Percentiles rank a stretch among this genome's conserved stretches.
phyloP scores from a whole-genome alignment of 768 basidiomycete species.

The Solioccasus polychromus region DNA sequence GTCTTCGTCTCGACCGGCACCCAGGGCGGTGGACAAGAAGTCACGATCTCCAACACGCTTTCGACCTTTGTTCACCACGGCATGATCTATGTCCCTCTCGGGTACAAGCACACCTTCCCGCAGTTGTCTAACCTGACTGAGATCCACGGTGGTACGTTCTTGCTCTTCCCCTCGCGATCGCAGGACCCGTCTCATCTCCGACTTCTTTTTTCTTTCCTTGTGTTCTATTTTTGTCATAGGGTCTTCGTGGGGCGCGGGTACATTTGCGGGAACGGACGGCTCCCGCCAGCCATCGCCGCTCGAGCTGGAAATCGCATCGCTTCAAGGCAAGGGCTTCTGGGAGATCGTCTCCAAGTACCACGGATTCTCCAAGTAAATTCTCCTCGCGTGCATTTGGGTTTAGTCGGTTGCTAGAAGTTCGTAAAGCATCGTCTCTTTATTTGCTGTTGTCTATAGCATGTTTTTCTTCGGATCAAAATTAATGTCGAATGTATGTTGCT shows the following conservation, averaged over 20 bases:
- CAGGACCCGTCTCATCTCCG: no score
- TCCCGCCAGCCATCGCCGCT: conserved; percentile 57
- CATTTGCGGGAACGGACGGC: conserved; percentile 52
- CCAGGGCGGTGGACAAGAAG: conserved; percentile 49
- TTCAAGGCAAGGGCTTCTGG: conserved; percentile 59
- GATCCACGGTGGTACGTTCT: conserved; percentile 44
- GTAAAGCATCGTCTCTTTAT: no score
- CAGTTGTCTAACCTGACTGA: conserved; percentile 40
- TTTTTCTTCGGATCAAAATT: no score
- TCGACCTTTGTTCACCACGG: conserved; percentile 56
- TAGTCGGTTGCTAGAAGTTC: no score
- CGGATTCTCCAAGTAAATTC: conserved; percentile 14
- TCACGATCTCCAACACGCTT: conserved; percentile 36
- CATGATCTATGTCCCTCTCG: conserved; percentile 50
- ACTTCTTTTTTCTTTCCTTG: not conserved
- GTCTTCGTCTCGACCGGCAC: conserved; percentile 45
- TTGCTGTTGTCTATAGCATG: no score
- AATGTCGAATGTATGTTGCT: no score
- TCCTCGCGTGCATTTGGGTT: no score
- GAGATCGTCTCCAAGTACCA: conserved; percentile 41
- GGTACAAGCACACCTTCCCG: conserved; percentile 43
- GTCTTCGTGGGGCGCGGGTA: conserved; percentile 81
- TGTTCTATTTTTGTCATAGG: conserved; percentile 35
- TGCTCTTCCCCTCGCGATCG: no score
- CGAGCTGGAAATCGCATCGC: conserved; percentile 53